Percentiles rank a stretch among this genome's conserved stretches.
These are phyloP conservation scores for Amanita inopinata DNA, from an alignment of 768 basidiomycete species.

Conservation along the genomic window DNA sequence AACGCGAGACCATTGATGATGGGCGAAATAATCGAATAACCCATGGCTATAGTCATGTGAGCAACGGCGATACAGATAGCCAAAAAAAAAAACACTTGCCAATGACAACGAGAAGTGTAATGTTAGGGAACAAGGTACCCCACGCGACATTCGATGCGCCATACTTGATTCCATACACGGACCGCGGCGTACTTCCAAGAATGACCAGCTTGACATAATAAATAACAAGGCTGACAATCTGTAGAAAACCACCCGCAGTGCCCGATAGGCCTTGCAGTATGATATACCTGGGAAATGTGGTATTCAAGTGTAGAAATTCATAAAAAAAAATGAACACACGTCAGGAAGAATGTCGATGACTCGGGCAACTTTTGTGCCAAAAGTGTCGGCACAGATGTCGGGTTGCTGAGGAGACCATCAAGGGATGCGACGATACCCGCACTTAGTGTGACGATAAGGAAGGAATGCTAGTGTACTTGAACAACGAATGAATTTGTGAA, in stretches of 20 bases:
- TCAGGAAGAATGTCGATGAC: constrained; percentile 87
- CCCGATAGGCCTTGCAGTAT: constrained; percentile 75
- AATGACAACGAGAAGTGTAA: constrained; percentile 78
- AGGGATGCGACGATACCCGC: constrained; percentile 78
- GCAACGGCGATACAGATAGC: neutral
- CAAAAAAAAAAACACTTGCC: constrained; percentile 32
- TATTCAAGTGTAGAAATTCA: neutral
- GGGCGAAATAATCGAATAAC: constrained; percentile 85
- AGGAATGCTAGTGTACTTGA: constrained; percentile 60
- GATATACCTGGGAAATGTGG: constrained; percentile 41
- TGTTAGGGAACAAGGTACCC: constrained; percentile 64
- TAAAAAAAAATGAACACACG: constrained; percentile 39
- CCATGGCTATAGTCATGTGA: constrained; percentile 37
- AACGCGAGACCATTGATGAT: constrained; percentile 88
- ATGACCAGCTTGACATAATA: constrained; percentile 90
- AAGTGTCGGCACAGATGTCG: constrained; percentile 54
- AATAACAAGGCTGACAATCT: constrained; percentile 60
- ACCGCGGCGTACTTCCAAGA: constrained; percentile 81
- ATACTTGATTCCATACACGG: constrained; percentile 79
- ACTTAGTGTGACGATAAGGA: constrained; percentile 80
- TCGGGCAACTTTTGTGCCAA: constrained; percentile 74
- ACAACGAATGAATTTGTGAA: neutral
- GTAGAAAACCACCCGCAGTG: constrained; percentile 72
- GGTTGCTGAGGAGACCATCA: constrained; percentile 51
- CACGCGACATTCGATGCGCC: constrained; percentile 56